These are phyloP conservation scores for Boletellus sp. DNA, from an alignment of 768 basidiomycete species.

Conservation along the genomic window DNA sequence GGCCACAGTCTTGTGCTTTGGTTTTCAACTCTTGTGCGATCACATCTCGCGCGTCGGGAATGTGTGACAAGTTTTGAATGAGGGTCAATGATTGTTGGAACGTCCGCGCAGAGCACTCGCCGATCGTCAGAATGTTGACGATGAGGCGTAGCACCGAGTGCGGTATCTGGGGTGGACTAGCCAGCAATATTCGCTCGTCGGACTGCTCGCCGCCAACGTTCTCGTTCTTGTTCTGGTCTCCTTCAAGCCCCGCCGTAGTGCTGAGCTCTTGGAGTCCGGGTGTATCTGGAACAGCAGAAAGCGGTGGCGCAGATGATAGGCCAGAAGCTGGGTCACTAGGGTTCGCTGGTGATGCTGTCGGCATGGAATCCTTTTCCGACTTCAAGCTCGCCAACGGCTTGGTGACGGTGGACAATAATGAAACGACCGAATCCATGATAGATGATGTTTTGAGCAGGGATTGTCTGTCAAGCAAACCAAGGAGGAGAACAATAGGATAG, in stretches of 20 bases:
- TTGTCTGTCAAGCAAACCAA: conserved; percentile 84
- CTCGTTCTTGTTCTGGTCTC: conserved; percentile 24
- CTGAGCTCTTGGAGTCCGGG: conserved; percentile 14
- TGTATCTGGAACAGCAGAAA: conserved; percentile 8
- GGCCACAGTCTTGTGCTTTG: conserved; percentile 87
- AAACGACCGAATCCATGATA: conserved; percentile 91
- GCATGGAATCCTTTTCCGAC: conserved; percentile 37
- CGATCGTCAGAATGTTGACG: conserved; percentile 95
- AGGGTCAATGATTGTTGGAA: conserved; percentile 91
- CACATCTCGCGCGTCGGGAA: conserved; percentile 84
- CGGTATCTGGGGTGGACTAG: conserved; percentile 81
- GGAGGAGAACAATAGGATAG: conserved; percentile 86
- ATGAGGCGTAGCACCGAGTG: conserved; percentile 82
- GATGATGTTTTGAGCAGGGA: conserved; percentile 81
- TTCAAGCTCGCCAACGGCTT: conserved; percentile 71
- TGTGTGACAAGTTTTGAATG: conserved; percentile 87
- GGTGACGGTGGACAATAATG: conserved; percentile 83
- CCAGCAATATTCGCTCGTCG: conserved; percentile 50
- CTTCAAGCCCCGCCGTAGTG: conserved; percentile 11
- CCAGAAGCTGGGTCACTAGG: conserved; percentile 13
- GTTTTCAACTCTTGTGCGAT: conserved; percentile 83
- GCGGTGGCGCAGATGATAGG: conserved; percentile 2
- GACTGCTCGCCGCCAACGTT: conserved; percentile 15
- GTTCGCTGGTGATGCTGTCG: conserved; percentile 17
- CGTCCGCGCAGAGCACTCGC: conserved; percentile 94